Conservation (phyloP, 257 asterid species). For the Penstemon eatonii region DNA sequence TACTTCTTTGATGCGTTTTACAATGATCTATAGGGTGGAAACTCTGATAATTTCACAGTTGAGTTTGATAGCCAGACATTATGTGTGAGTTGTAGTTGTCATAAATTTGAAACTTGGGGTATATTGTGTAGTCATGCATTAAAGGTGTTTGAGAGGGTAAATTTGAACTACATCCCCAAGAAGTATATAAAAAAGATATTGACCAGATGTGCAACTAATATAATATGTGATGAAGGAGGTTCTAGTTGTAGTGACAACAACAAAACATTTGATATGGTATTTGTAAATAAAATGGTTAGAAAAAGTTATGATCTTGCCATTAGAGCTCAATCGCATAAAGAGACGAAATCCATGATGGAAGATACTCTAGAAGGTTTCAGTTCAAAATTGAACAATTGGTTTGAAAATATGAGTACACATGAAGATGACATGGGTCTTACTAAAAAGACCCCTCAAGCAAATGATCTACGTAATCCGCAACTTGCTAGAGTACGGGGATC, state of each 20-base stretch:
- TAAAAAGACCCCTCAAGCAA: too few relatives aligned
- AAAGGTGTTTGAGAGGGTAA: not conserved
- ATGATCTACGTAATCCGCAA: not conserved
- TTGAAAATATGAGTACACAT: not conserved
- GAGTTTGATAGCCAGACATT: not conserved
- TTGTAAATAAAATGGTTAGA: not conserved
- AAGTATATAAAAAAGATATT: not conserved
- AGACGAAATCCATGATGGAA: not conserved
- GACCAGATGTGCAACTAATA: not conserved
- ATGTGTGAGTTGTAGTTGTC: too few relatives aligned
- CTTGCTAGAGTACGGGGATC: not conserved
- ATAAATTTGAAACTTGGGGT: too few relatives aligned
- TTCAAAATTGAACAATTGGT: not conserved
- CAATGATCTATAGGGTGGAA: not conserved
- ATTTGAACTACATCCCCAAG: not conserved
- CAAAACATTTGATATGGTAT: not conserved
- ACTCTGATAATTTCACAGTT: not conserved
- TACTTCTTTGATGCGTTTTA: not conserved
- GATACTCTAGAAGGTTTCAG: not conserved
- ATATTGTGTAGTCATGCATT: not conserved
- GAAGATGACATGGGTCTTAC: too few relatives aligned
- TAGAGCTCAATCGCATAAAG: not conserved
- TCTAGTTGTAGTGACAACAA: not conserved
- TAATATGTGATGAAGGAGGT: not conserved
- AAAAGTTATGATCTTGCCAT: not conserved